Percentiles rank a stretch among this genome's conserved stretches.
These are phyloP conservation scores for Botrytis medusae DNA, from an alignment of 2,329 filamentous ascomycete species.

Conservation along the genomic window DNA sequence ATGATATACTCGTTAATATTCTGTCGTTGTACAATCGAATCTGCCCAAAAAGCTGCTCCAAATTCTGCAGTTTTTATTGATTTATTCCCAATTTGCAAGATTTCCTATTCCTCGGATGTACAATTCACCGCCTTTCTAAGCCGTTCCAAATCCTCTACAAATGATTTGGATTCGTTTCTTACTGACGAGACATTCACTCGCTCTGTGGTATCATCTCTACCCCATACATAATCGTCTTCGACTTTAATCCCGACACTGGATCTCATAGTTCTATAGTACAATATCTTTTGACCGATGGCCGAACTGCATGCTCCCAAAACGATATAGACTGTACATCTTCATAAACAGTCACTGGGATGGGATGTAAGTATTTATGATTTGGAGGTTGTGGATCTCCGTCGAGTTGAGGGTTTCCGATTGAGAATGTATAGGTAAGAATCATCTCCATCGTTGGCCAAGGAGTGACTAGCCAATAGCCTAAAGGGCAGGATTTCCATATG, in stretches of 20 bases:
- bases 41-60: background rate
- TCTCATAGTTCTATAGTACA: conserved; percentile 23
- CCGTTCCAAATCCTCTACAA: background rate
- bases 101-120: background rate
- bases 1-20: background rate
- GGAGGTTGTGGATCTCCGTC: conserved; percentile 4
- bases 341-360: conserved; percentile 25
- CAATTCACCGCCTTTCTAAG: background rate
- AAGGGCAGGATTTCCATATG: background rate
- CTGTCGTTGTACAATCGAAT: background rate
- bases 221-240: background rate
- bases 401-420: background rate
- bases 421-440: background rate
- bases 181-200: background rate
- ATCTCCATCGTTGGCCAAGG: background rate
- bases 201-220: background rate
- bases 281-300: conserved; percentile 23
- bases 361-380: conserved; percentile 20
- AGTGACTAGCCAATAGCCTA: background rate
- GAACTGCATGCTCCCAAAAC: conserved; percentile 27
- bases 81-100: background rate
- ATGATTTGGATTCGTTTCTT: background rate
- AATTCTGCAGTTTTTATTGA: background rate
- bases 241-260: background rate
- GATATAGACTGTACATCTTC: conserved; percentile 29